Evolutionary conservation across 805 yeast genomes (phyloP).

Genomic region (Blastobotrys parvus): DNA sequence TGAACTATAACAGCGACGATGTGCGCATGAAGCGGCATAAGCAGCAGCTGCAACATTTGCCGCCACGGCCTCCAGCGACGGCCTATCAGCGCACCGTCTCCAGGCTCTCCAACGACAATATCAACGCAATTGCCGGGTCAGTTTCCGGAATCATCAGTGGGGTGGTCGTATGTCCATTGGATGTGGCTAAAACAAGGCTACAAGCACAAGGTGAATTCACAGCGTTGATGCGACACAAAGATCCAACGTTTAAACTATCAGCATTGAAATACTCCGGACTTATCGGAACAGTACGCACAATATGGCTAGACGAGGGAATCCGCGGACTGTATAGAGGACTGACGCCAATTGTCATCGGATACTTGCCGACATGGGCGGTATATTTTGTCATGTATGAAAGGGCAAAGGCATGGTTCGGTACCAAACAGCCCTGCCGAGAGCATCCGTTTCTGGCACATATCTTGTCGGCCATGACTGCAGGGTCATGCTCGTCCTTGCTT

Average conservation of each 20-base stretch:
- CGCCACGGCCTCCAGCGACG: not conserved
- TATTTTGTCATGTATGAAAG: slow-evolving; percentile 85
- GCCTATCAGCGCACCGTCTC: slow-evolving; percentile 1
- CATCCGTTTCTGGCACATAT: slow-evolving; percentile 24
- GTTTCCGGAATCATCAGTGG: slow-evolving; percentile 91
- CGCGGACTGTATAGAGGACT: slow-evolving; percentile 84
- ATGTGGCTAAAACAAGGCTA: slow-evolving; percentile 87
- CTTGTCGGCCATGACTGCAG: slow-evolving; percentile 75
- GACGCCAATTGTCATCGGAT: slow-evolving; percentile 87
- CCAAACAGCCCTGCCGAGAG: slow-evolving; percentile 23
- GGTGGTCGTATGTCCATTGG: slow-evolving; percentile 85
- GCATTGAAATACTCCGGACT: slow-evolving; percentile 19
- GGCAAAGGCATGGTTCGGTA: slow-evolving; percentile 45
- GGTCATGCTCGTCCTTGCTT: slow-evolving; percentile 70
- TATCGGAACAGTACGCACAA: slow-evolving; percentile 52
- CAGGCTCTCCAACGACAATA: slow-evolving; percentile 21
- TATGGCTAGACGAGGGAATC: slow-evolving; percentile 69
- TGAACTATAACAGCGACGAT: slow-evolving; percentile 1
- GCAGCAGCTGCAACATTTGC: not conserved
- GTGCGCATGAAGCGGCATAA: not conserved
- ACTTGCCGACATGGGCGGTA: slow-evolving; percentile 96
- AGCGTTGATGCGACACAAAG: slow-evolving; percentile 2
- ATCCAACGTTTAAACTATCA: slow-evolving; percentile 6
- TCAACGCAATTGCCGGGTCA: slow-evolving; percentile 84
- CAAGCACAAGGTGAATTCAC: slow-evolving; percentile 76